Evolutionary conservation across 2,329 filamentous ascomycete species (phyloP), one percentile per base, ranked within the genome.

Genomic region (Zasmidium cellare): DNA sequence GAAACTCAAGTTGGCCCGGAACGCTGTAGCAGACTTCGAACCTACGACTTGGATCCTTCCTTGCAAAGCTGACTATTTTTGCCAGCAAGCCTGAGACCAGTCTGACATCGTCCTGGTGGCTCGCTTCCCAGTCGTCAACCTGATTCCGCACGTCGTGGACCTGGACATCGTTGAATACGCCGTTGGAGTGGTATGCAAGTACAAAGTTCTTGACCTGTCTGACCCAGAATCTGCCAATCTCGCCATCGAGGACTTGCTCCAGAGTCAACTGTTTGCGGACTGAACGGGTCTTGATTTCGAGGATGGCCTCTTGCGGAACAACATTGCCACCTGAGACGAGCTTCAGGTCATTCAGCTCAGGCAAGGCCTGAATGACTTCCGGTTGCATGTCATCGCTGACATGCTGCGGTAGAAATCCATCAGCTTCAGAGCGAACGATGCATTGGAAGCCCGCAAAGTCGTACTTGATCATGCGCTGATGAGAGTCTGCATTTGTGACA

Each of bases 381-480:
- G 56, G 31, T 23, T 45, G 18, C n/a, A 45, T 20, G 14, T n/a
- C 19, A n/a, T 18, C 16, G 19, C 18, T 46, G 44, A 46, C 44
- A 7, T 46, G 7, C 18, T 46, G 7, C 20, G 41, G 54, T 16
- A 80, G 63, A 59, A 85, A 88, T 0, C 84, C 86, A 67, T 89
- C 85, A 0, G 74, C 77, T 66, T 85, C 83, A 50, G 80, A 86
- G 0, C 85, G 79, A 0, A 88, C 71, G 2, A 87, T 59, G 49
- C 79, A 77, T 0, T 72, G 71, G 11, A 86, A 65, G 1, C 76
- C 81, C 0, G 76, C 84, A 63, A 90, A 84, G 0, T 73, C 59
- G 60, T 89, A 90, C 2, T 73, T 71, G 1, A 90, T 65, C 7
- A 90, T 66, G 1, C 87, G 78, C 66, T 90, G 86, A 59, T 90